Conservation (phyloP, 2,329 filamentous ascomycete species). For the Pyricularia pennisetigena region DNA sequence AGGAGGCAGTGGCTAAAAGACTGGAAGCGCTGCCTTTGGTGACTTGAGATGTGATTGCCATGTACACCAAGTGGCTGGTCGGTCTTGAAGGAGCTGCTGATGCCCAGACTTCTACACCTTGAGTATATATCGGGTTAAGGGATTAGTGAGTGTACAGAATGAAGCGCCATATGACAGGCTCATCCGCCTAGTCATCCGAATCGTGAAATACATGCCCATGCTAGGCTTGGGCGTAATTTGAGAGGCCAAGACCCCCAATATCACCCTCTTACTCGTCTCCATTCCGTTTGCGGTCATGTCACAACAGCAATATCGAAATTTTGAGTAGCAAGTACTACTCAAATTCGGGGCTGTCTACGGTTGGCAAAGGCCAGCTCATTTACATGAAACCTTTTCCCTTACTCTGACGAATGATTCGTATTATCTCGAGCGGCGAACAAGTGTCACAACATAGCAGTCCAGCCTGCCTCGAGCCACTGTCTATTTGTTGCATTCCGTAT, state of each 20-base stretch:
- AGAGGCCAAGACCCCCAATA: not conserved
- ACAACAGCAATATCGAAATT: not conserved
- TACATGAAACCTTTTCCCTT: not conserved
- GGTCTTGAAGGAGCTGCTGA: not conserved
- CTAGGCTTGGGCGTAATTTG: not conserved
- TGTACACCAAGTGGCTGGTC: not conserved
- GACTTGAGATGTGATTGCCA: not conserved
- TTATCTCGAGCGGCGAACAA: not conserved
- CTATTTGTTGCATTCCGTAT: not conserved
- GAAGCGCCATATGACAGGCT: not conserved
- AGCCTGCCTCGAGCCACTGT: not conserved
- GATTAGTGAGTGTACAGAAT: not conserved
- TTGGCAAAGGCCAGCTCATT: not conserved
- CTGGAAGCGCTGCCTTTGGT: not conserved
- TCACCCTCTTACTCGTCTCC: not conserved
- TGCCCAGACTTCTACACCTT: not conserved
- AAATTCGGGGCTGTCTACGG: not conserved
- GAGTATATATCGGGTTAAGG: not conserved
- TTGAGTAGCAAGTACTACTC: not conserved
- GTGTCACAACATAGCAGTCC: not conserved
- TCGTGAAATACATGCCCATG: not conserved
- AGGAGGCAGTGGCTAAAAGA: not conserved
- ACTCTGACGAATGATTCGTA: not conserved
- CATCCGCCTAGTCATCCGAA: not conserved
- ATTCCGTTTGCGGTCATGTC: not conserved